phyloP scores from a whole-genome alignment of 2,329 filamentous ascomycete genomes.

The Xylariaceae sp. region DNA sequence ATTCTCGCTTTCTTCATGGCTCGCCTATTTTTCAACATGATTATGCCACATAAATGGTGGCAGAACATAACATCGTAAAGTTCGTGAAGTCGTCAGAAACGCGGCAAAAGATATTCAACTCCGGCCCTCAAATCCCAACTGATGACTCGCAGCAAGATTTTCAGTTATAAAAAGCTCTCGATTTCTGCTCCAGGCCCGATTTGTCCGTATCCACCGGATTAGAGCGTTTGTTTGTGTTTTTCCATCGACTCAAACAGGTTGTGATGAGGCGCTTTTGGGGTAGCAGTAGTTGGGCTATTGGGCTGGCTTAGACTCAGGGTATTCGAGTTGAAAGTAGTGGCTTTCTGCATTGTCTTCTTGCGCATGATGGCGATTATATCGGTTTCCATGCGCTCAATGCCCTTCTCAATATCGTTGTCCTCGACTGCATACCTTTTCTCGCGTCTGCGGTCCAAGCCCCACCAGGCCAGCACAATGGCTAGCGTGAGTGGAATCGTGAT shows the following conservation, averaged over 20 bases:
- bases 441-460: constrained; percentile 48
- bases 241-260: constrained; percentile 3
- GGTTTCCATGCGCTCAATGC: constrained; percentile 54
- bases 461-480: constrained; percentile 52
- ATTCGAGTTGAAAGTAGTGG: constrained; percentile 48
- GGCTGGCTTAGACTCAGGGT: neutral
- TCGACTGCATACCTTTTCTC: constrained; percentile 46
- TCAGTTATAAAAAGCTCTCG: too few relatives aligned
- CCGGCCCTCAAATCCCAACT: too few relatives aligned
- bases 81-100: too few relatives aligned
- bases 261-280: constrained; percentile 1
- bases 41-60: too few relatives aligned
- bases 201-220: too few relatives aligned
- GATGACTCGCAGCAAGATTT: too few relatives aligned
- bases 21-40: too few relatives aligned
- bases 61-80: too few relatives aligned
- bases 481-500: constrained; percentile 57
- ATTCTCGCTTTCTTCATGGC: too few relatives aligned
- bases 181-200: too few relatives aligned
- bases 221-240: too few relatives aligned
- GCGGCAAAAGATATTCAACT: too few relatives aligned
- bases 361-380: constrained; percentile 55
- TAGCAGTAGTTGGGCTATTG: neutral
- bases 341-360: constrained; percentile 54
- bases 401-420: constrained; percentile 49